These are phyloP conservation scores for Akebia trifoliata DNA, from an alignment of 164 flowering plant species.

Conservation along the genomic window DNA sequence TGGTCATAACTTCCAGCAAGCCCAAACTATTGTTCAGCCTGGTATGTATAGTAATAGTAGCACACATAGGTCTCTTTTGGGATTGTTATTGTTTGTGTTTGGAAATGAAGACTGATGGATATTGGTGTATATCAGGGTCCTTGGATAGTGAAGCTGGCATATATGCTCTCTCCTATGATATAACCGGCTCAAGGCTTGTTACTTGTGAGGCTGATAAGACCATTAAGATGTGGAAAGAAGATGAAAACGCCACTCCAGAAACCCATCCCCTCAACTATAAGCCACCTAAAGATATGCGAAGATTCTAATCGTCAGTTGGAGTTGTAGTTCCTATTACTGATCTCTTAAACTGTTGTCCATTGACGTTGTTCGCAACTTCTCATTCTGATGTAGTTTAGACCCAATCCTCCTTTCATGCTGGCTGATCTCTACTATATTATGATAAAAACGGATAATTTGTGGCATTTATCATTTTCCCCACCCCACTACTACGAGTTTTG, in stretches of 20 bases:
- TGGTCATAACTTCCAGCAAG: conserved; percentile 96
- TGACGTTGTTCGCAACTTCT: too few species aligned
- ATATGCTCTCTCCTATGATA: conserved; percentile 73
- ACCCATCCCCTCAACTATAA: conserved; percentile 88
- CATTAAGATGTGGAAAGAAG: conserved; percentile 99
- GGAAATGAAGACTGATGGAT: not conserved
- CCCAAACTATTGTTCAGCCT: conserved; percentile 95
- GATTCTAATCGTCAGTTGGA: conserved; percentile 40
- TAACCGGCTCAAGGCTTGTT: conserved; percentile 81
- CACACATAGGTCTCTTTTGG: not conserved
- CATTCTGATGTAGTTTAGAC: too few species aligned
- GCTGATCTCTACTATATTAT: too few species aligned
- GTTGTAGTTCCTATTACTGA: not conserved
- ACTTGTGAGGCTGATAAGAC: conserved; percentile 98
- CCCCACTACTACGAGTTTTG: too few species aligned
- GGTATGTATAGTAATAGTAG: conserved; percentile 37
- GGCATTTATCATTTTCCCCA: too few species aligned
- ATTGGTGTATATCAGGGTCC: conserved; percentile 53
- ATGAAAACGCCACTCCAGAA: conserved; percentile 88
- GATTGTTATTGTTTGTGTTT: not conserved
- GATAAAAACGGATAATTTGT: too few species aligned
- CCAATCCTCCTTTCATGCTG: too few species aligned
- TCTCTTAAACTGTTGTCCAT: too few species aligned
- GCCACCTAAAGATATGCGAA: conserved; percentile 87
- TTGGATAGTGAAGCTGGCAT: conserved; percentile 98